Conservation (phyloP, 2,329 filamentous ascomycete genomes). For the Ophiostoma sp. region DNA sequence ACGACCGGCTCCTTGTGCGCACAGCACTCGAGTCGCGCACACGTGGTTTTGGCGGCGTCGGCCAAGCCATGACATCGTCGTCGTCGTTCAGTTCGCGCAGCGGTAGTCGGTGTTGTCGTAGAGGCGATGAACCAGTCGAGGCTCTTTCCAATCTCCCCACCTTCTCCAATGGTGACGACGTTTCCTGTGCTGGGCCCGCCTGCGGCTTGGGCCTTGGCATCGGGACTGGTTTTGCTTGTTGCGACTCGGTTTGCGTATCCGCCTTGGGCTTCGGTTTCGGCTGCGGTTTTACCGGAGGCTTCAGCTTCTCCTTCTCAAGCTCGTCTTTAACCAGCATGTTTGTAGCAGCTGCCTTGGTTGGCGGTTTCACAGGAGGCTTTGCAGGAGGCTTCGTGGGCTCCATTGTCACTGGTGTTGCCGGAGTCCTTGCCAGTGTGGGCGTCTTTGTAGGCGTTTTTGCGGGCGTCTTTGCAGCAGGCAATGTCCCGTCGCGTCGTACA, state of each 20-base stretch:
- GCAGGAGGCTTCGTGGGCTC: neutral
- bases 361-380: neutral
- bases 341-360: neutral
- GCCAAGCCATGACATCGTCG: conserved; percentile 13
- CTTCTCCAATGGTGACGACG: neutral
- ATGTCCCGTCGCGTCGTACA: neutral
- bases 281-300: neutral
- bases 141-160: neutral
- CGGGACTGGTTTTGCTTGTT: neutral
- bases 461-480: neutral
- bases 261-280: neutral
- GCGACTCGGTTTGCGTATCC: neutral
- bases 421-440: neutral
- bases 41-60: conserved; percentile 11
- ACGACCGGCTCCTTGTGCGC: neutral
- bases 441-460: neutral
- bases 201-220: neutral
- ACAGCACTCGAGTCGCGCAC: conserved; percentile 8
- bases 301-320: neutral
- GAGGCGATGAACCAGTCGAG: neutral
- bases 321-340: too few relatives aligned
- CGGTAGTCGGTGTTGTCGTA: neutral
- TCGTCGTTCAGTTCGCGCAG: conserved; percentile 23
- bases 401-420: neutral
- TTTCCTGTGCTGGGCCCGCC: neutral